Conservation (phyloP, 495 filamentous ascomycete species). For the Aspergillus panamensis region DNA sequence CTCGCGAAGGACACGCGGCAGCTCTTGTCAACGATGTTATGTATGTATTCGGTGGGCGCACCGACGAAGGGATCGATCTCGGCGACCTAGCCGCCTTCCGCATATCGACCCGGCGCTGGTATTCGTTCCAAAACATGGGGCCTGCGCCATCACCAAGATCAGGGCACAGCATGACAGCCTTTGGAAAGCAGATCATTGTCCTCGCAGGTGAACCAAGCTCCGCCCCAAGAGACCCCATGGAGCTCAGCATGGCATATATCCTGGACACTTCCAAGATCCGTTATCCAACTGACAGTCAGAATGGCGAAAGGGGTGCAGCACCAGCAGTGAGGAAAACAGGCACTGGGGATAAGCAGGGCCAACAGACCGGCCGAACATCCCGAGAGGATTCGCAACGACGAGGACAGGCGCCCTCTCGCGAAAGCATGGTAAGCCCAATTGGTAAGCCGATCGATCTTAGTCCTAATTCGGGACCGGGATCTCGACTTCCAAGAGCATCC, state of each 20-base stretch:
- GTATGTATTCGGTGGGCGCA: slow-evolving; percentile 99
- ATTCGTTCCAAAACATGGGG: slow-evolving; percentile 99
- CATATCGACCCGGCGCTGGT: slow-evolving; percentile 89
- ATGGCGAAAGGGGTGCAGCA: slow-evolving; percentile 34
- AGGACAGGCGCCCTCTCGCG: slow-evolving; percentile 48
- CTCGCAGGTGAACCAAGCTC: slow-evolving; percentile 93
- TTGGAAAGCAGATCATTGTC: slow-evolving; percentile 86
- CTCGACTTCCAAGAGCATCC: slow-evolving; percentile 67
- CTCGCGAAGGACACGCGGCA: slow-evolving; percentile 91
- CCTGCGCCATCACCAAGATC: slow-evolving; percentile 89
- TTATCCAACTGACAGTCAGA: slow-evolving; percentile 75
- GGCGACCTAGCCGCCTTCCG: slow-evolving; percentile 95
- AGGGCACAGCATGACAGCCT: slow-evolving; percentile 96
- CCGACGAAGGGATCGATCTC: slow-evolving; percentile 83
- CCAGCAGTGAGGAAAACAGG: slow-evolving; percentile 37
- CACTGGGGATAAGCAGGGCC: slow-evolving; percentile 32
- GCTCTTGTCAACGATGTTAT: slow-evolving; percentile 94
- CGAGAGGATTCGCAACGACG: slow-evolving; percentile 59
- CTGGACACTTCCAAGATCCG: slow-evolving; percentile 94
- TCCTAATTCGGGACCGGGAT: slow-evolving; percentile 44
- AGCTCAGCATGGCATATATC: slow-evolving; percentile 86
- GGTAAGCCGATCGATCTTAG: slow-evolving; percentile 33
- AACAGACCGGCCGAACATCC: slow-evolving; percentile 44
- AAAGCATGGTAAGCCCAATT: slow-evolving; percentile 48
- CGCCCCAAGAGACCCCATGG: slow-evolving; percentile 69